These are phyloP conservation scores for Fusarium sp. DNA, from an alignment of 2,329 filamentous ascomycete species.

Conservation along the genomic window DNA sequence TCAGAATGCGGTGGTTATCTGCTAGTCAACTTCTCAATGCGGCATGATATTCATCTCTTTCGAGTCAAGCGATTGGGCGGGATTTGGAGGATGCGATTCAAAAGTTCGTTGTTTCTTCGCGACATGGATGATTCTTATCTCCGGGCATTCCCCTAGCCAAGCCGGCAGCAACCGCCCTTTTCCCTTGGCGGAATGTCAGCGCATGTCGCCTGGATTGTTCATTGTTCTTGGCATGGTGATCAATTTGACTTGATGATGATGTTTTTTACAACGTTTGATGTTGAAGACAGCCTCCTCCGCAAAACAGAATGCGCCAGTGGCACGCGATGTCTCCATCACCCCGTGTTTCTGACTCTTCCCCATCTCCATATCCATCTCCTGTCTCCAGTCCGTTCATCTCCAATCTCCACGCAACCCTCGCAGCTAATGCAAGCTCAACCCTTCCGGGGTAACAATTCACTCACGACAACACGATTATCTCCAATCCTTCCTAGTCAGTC, in stretches of 20 bases:
- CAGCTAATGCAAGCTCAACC: constrained; percentile 22
- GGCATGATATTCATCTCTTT: constrained; percentile 4
- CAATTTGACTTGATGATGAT: background rate
- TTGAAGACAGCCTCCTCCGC: background rate
- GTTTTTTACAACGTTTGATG: background rate
- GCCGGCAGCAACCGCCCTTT: constrained; percentile 19
- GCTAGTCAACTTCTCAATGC: constrained; percentile 24
- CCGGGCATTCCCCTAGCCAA: constrained; percentile 28
- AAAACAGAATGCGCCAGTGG: background rate
- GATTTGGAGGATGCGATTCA: constrained; percentile 1
- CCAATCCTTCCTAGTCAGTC: background rate
- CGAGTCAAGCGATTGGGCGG: background rate
- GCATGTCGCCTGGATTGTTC: background rate
- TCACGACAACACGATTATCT: background rate
- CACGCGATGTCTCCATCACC: background rate
- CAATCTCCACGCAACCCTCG: constrained; percentile 7
- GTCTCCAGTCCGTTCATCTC: background rate
- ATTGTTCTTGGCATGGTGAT: background rate
- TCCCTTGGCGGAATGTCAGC: constrained; percentile 6
- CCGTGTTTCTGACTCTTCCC: background rate
- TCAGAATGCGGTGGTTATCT: constrained; percentile 5
- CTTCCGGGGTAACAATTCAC: constrained; percentile 21
- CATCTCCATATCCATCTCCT: constrained; percentile 10
- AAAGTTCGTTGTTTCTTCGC: constrained; percentile 4
- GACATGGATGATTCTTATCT: constrained; percentile 14